These are phyloP conservation scores for Chaetomiaceae sp. DNA, from an alignment of 2,329 filamentous ascomycete genomes.

Conservation along the genomic window DNA sequence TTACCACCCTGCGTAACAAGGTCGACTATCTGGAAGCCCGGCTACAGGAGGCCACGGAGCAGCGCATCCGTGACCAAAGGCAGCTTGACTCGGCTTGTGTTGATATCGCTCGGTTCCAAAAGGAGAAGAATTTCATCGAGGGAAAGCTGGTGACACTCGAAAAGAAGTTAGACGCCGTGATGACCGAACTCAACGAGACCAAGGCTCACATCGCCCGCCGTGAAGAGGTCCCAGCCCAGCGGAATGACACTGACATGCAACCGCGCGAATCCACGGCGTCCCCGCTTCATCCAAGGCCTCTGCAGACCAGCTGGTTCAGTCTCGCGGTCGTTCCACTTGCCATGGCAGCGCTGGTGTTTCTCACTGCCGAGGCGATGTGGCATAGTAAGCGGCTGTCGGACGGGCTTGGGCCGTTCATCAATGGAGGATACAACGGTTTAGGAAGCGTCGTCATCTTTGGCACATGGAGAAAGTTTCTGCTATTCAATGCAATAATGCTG, in stretches of 20 bases:
- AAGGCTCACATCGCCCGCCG: too few species aligned
- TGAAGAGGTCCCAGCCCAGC: too few species aligned
- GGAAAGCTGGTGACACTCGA: background rate
- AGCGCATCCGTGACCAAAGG: background rate
- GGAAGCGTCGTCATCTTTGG: conserved; percentile 9
- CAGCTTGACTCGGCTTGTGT: background rate
- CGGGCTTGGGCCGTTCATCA: conserved; percentile 9
- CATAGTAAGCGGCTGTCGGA: conserved; percentile 15
- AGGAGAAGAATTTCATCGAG: background rate
- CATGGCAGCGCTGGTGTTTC: background rate
- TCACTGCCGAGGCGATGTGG: conserved; percentile 5
- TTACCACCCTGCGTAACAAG: background rate
- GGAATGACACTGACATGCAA: too few species aligned
- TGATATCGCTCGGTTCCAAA: background rate
- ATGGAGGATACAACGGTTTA: conserved; percentile 12
- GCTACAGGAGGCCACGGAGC: background rate
- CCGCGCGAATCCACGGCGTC: too few species aligned
- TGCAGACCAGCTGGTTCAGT: background rate
- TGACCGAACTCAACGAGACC: background rate
- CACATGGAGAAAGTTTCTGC: conserved; percentile 7
- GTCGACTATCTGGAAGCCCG: background rate
- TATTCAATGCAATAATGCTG: background rate
- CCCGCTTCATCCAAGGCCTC: background rate
- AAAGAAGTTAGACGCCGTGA: background rate
- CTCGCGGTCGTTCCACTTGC: background rate